phyloP scores from a whole-genome alignment of 169 alveolate genomes.

The Perkinsus chesapeaki region DNA sequence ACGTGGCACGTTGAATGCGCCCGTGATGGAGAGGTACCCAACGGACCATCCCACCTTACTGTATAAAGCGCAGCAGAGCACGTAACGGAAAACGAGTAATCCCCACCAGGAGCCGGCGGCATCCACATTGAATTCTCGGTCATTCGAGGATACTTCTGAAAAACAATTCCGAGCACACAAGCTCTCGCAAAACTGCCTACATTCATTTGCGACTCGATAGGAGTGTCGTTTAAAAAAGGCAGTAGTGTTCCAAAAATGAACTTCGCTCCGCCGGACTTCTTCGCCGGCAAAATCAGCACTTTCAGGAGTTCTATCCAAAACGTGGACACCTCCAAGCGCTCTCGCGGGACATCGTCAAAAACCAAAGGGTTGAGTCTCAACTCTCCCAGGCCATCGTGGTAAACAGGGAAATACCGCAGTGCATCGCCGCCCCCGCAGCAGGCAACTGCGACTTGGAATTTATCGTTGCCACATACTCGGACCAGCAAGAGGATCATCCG shows the following conservation, averaged over 20 bases:
- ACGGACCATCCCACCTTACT: too few relatives aligned
- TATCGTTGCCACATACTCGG: neutral
- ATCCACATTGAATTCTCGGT: neutral
- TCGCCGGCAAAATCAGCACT: neutral
- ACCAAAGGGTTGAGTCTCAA: neutral
- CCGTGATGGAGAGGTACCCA: too few relatives aligned
- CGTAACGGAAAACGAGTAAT: neutral
- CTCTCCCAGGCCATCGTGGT: neutral
- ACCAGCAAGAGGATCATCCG: neutral
- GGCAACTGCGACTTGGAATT: neutral
- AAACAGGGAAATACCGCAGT: neutral
- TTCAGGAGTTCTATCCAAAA: neutral
- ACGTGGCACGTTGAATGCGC: neutral
- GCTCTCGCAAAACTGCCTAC: neutral
- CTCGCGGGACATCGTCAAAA: neutral
- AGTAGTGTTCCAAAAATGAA: neutral
- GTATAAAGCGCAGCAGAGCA: neutral
- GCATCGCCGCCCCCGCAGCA: neutral
- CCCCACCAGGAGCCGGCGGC: neutral
- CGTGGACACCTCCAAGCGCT: neutral
- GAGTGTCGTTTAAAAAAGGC: neutral
- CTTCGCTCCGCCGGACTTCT: neutral
- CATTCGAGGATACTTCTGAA: neutral
- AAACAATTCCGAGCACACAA: neutral
- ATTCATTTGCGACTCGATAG: neutral